A percentile compares a stretch with the other conserved stretches of the same genome.
Conservation (phyloP, 768 basidiomycete genomes). For the Kwoniella dejecticola region DNA sequence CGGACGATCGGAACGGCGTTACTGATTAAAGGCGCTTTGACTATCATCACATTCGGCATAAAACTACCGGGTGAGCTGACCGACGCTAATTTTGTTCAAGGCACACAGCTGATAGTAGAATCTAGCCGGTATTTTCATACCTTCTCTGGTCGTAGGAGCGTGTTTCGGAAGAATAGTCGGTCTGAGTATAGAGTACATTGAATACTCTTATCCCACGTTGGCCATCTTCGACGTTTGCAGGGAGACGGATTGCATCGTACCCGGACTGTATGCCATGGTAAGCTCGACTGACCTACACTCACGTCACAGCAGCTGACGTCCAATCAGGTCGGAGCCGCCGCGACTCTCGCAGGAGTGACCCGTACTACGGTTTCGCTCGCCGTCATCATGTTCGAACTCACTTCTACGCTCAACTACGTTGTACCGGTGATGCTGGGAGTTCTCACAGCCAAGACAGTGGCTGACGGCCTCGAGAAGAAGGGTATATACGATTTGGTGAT, state of each 20-base stretch:
- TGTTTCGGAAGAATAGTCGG: constrained; percentile 88
- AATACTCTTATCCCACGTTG: constrained; percentile 65
- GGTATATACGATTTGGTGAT: constrained; percentile 98
- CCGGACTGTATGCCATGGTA: constrained; percentile 92
- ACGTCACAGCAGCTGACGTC: background rate
- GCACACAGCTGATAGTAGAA: no score
- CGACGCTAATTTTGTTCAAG: constrained; percentile 49
- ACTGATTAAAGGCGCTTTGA: constrained; percentile 76
- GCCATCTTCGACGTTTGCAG: constrained; percentile 69
- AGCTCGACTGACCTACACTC: constrained; percentile 5
- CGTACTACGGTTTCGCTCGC: constrained; percentile 82
- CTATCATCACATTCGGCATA: constrained; percentile 89
- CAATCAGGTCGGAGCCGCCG: constrained; percentile 72
- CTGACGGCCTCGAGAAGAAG: constrained; percentile 83
- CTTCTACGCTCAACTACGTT: constrained; percentile 87
- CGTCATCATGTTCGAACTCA: constrained; percentile 95
- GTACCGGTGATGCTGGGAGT: constrained; percentile 59
- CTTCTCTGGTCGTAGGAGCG: constrained; percentile 87
- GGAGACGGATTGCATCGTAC: constrained; percentile 74
- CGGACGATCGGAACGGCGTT: constrained; percentile 72
- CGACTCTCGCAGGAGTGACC: constrained; percentile 91
- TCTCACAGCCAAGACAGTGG: constrained; percentile 85
- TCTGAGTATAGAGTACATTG: constrained; percentile 74
- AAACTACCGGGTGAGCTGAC: constrained; percentile 51
- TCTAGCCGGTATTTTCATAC: constrained; percentile 94